Evolutionary conservation across 495 filamentous ascomycete genomes (phyloP).

Genomic region (Sphaerosporella brunnea): DNA sequence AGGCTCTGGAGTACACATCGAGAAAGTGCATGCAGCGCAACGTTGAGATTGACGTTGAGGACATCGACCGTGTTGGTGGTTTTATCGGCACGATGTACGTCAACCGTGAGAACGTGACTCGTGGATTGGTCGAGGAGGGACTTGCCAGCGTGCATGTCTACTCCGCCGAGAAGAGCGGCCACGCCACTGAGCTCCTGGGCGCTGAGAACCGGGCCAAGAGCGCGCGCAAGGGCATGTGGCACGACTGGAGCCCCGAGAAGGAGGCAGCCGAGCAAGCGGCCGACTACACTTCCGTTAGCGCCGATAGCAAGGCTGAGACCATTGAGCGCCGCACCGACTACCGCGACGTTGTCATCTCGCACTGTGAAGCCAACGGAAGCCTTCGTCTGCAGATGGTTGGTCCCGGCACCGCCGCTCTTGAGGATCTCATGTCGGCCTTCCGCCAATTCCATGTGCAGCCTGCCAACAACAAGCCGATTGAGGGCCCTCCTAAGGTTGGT

Average conservation of each 20-base stretch:
- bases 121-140: constrained; percentile 83
- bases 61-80: constrained; percentile 86
- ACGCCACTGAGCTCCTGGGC: constrained; percentile 67
- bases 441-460: constrained; percentile 63
- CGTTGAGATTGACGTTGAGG: constrained; percentile 88
- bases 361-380: constrained; percentile 56
- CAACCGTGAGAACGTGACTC: constrained; percentile 91
- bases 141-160: constrained; percentile 79
- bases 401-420: constrained; percentile 40
- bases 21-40: constrained; percentile 82
- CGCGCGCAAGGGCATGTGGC: constrained; percentile 72
- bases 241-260: constrained; percentile 69
- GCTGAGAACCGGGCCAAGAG: constrained; percentile 81
- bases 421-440: constrained; percentile 75
- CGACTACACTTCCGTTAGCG: constrained; percentile 29
- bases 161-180: constrained; percentile 87
- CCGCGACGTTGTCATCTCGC: constrained; percentile 76
- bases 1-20: constrained; percentile 80
- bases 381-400: constrained; percentile 83
- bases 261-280: constrained; percentile 34
- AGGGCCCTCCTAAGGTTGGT: constrained; percentile 69
- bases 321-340: constrained; percentile 62
- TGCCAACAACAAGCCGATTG: constrained; percentile 50
- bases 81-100: constrained; percentile 93
- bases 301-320: constrained; percentile 18